A percentile compares a stretch with the other conserved stretches of the same genome.
Conservation (phyloP, 2,329 filamentous ascomycete genomes). For the Colletotrichum aenigma region DNA sequence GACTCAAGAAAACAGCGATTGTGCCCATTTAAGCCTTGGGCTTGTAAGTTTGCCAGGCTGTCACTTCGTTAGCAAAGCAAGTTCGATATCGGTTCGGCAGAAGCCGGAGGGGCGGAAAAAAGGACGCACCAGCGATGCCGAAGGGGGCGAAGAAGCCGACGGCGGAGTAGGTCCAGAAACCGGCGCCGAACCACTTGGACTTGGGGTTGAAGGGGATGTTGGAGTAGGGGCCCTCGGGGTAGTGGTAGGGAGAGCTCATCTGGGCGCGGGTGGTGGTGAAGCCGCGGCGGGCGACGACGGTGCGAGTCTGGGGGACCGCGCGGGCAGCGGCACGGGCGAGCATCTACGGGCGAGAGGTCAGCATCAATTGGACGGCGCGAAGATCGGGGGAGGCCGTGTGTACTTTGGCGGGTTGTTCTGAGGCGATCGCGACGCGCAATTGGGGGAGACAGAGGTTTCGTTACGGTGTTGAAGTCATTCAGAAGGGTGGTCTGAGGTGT, state of each 20-base stretch:
- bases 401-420: constrained; percentile 12
- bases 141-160: constrained; percentile 66
- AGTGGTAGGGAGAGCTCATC: constrained; percentile 93
- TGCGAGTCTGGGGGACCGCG: constrained; percentile 65
- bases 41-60: constrained; percentile 58
- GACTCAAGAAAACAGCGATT: constrained; percentile 9
- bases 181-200: constrained; percentile 81
- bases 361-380: constrained; percentile 22
- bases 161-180: constrained; percentile 77
- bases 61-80: constrained; percentile 22
- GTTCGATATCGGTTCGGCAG: not conserved
- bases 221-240: constrained; percentile 91
- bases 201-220: constrained; percentile 98
- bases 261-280: constrained; percentile 91
- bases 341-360: constrained; percentile 70
- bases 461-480: constrained; percentile 20
- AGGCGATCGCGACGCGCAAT: constrained; percentile 17
- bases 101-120: constrained; percentile 17
- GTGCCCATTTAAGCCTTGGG: constrained; percentile 40
- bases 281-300: constrained; percentile 82
- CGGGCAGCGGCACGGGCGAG: constrained; percentile 73
- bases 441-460: not conserved
- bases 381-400: not conserved
- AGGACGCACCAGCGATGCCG: constrained; percentile 63
- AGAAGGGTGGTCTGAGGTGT: constrained; percentile 20